A percentile compares a stretch with the other conserved stretches of the same genome.
Evolutionary conservation across 106 monocot species (phyloP).

Genomic region (Acanthochlamys bracteata): DNA sequence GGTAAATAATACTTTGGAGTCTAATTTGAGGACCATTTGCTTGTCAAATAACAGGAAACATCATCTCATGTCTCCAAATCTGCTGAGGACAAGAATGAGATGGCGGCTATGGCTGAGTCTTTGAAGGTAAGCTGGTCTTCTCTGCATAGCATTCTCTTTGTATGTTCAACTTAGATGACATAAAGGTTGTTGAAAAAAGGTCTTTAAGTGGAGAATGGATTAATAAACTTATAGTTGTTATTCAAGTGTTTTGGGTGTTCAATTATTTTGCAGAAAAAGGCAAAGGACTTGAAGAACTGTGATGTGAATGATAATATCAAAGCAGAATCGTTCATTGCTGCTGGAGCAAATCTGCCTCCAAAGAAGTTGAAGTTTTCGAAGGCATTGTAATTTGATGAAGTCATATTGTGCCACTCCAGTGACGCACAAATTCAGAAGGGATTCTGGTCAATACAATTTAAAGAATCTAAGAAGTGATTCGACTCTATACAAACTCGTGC

Average conservation of each 20-base stretch:
- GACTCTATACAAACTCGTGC: too few species aligned
- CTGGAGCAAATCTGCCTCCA: constrained; percentile 19
- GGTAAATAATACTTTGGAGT: not conserved
- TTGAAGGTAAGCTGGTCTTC: constrained; percentile 51
- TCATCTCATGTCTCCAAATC: constrained; percentile 13
- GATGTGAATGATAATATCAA: constrained; percentile 33
- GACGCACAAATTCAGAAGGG: not conserved
- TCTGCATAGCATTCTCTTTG: not conserved
- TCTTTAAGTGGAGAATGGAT: not conserved
- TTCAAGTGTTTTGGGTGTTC: not conserved
- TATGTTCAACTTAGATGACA: not conserved
- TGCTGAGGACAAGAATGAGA: constrained; percentile 26
- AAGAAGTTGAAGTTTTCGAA: constrained; percentile 35
- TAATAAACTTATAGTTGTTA: not conserved
- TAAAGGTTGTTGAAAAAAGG: not conserved
- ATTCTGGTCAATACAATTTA: not conserved
- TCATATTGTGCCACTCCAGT: not conserved
- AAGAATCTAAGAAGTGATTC: too few species aligned
- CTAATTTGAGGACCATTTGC: not conserved
- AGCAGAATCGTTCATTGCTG: constrained; percentile 54
- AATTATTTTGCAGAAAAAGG: constrained; percentile 53
- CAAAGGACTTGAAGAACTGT: constrained; percentile 48
- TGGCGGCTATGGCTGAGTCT: constrained; percentile 42
- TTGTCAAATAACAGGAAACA: constrained; percentile 25
- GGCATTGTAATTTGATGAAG: not conserved